Evolutionary conservation across 192 early-diverging fungal genomes (phyloP).

Genomic region (Coemansia sp.): DNA sequence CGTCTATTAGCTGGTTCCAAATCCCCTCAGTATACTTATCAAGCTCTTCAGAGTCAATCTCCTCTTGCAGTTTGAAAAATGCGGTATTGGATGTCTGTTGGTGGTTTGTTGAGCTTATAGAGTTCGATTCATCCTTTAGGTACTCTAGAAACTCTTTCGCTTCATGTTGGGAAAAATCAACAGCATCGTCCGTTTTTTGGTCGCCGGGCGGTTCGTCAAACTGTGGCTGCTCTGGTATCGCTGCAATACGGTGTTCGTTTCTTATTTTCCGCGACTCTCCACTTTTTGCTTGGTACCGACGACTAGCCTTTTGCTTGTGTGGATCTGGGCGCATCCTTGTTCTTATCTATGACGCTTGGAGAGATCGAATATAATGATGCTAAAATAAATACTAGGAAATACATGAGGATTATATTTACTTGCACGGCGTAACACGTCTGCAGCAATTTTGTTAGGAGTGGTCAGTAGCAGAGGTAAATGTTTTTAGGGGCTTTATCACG

Average conservation of each 20-base stretch:
- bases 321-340: conserved; percentile 43
- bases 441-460: too few relatives aligned
- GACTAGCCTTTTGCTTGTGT: conserved; percentile 52
- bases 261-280: not conserved
- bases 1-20: conserved; percentile 23
- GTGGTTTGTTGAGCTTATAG: not conserved
- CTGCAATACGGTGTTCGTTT: not conserved
- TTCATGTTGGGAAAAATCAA: not conserved
- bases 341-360: not conserved
- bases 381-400: too few relatives aligned
- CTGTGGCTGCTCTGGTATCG: conserved; percentile 15
- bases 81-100: conserved; percentile 18
- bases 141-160: conserved; percentile 24
- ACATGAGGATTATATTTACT: too few relatives aligned
- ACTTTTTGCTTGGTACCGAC: conserved; percentile 37
- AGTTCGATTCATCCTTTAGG: conserved; percentile 26
- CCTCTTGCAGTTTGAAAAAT: conserved; percentile 37
- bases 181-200: conserved; percentile 10
- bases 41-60: conserved; percentile 19
- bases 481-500: not conserved
- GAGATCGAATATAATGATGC: too few relatives aligned
- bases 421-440: too few relatives aligned
- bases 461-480: not conserved
- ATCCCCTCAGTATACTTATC: conserved; percentile 6
- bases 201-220: conserved; percentile 2